phyloP scores from a whole-genome alignment of 2,329 filamentous ascomycete species.

The Sporothrix globosa region DNA sequence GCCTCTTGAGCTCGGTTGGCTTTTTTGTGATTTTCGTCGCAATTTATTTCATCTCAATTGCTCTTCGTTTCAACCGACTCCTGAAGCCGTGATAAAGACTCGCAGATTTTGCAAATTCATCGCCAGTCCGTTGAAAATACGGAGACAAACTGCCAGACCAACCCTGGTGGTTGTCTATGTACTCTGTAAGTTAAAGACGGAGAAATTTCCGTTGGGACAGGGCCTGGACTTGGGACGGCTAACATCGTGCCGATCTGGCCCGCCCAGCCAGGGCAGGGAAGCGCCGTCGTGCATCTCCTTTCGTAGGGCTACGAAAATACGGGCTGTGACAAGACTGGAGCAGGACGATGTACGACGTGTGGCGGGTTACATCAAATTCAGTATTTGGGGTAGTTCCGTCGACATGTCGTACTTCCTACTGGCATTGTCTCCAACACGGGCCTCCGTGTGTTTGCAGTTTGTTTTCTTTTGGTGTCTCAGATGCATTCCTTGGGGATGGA shows the following conservation, averaged over 20 bases:
- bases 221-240: not conserved
- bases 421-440: not conserved
- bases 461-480: not conserved
- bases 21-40: not conserved
- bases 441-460: not conserved
- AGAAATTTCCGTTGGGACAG: not conserved
- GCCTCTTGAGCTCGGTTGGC: not conserved
- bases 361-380: not conserved
- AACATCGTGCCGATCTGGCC: slow-evolving; percentile 2
- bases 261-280: not conserved
- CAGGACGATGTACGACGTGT: no score
- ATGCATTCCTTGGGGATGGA: slow-evolving; percentile 9
- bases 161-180: not conserved
- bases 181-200: no score
- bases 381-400: slow-evolving; percentile 24
- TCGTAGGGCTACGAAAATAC: slow-evolving; percentile 20
- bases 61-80: not conserved
- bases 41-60: not conserved
- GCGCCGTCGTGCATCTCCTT: not conserved
- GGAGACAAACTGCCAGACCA: slow-evolving; percentile 6
- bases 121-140: no score
- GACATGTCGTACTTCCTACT: not conserved
- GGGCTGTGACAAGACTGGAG: not conserved
- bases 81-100: not conserved
- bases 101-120: not conserved